Base-by-base conservation (phyloP, 1,139 yeast species). In the Debaryomyces sp. region DNA sequence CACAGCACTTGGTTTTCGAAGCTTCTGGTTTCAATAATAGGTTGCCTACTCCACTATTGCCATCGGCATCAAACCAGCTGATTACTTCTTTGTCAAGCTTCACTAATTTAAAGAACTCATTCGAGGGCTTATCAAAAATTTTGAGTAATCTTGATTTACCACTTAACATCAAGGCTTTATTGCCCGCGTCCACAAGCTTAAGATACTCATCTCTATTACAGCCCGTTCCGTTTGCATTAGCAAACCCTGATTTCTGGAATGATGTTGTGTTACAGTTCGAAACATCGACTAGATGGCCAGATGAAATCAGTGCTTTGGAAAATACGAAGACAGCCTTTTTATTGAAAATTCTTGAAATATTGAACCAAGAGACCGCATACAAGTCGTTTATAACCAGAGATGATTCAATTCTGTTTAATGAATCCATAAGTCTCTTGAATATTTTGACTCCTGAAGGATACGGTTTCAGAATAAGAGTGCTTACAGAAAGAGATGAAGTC, bases 261-360 rank as follows among this genome's bases (percentile, higher is more conserved):
- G 91, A 87, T 45, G 84, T 86, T 23, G 78, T 92, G 10, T 67
- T 95, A 42, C 96, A 91, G 66, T 90, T 95, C 66, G 99, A 95
- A 70, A 75, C 89, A 3, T 88, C 97, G 1, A 78, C 84, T n/a
- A 84, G 85, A 65, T 95, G 99, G 99, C 99, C 99, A 1, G 96
- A 89, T 67, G 97, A 94, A 64, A 65, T 90, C 5, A 72, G 77
- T 33, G 92, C 97, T 0, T 72, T 91, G 50, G 99, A 94, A 63
- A 85, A 87, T 60, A 88, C 96, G 15, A 95, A 95, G 63, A 80
- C 94, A 34, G 99, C 98, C 6, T 89, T 95, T 57, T 71, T 94
- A 57, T 66, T 95, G 45, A 87, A 88, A 58, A 80, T 92, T 15
- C 78, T 82, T 52, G 90, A 89, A 49, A 66, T 73, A 23, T 57